Base-by-base conservation (phyloP, 805 yeast genomes). In the Blastobotrys chiropterorum region DNA sequence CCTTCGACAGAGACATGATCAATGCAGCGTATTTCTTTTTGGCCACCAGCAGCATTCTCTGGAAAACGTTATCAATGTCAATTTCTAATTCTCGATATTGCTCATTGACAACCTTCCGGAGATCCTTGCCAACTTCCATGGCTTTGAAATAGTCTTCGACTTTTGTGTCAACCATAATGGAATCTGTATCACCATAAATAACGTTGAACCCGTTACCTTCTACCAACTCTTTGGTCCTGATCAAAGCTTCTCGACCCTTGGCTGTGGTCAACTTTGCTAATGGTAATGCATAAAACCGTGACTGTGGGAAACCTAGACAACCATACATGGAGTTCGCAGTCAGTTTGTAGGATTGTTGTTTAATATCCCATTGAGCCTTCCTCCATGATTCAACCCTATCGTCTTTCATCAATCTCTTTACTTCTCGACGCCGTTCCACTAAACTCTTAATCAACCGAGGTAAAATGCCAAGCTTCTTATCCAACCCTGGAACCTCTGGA, bases 281-380 rank as follows among this genome's bases (percentile, higher is more conserved):
- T 0, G 98, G 97, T 63, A 87, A 85, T 11, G 99, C 99, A 64
- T 90, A 92, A 68, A 94, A 94, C 62, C 99, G 79, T 19, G 97
- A 89, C 61, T 85, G 79, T 4, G 85, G 86, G 67, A 83, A 90
- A 59, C 99, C 99, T 61, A 94, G 77, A 78, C 98, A 94, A 65
- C 99, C 99, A 71, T 94, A 94, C 97, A 94, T 92, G n/a, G 99
- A 94, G 70, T 94, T 94, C 26, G 99, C 99, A 1, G 99, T 95
- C 65, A 94, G 76, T 67, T 94, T 94, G 66, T 94, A 78, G 0
- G 99, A 98, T 67, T 86, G 95, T 69, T 94, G 99, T 64, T 90
- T 88, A 64, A 90, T 90, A 67, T 94, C 98, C 74, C 85, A 89
- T 64, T 92, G 97, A 0, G 87, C 85, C 52, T 70, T 80, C 34